Conservation (phyloP, 1,284 basidiomycete genomes). For the Somion occarium region DNA sequence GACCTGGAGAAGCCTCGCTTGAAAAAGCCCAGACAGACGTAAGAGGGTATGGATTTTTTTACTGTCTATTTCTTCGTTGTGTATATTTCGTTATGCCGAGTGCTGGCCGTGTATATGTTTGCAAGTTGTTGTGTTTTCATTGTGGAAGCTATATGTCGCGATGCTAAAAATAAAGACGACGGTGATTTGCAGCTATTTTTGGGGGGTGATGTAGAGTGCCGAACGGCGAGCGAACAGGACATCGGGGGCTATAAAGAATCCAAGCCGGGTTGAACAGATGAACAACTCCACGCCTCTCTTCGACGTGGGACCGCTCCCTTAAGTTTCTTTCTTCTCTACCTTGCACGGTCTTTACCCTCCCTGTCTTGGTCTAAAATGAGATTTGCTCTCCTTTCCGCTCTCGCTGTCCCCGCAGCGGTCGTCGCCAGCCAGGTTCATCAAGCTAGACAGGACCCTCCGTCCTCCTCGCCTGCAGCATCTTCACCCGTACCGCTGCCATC, state of each 20-base stretch:
- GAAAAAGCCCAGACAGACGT: slow-evolving; percentile 66
- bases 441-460: slow-evolving; percentile 25
- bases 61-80: too few species aligned
- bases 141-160: too few species aligned
- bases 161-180: neutral
- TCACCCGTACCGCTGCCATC: slow-evolving; percentile 26
- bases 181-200: slow-evolving; percentile 5
- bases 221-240: neutral
- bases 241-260: neutral
- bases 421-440: slow-evolving; percentile 20
- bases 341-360: slow-evolving; percentile 16
- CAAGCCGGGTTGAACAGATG: too few species aligned
- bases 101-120: too few species aligned
- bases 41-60: slow-evolving; percentile 20
- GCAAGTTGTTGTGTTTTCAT: too few species aligned
- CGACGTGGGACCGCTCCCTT: neutral
- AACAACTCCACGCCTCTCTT: too few species aligned
- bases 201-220: neutral
- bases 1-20: slow-evolving; percentile 74
- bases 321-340: neutral
- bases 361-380: slow-evolving; percentile 27
- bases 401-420: slow-evolving; percentile 28
- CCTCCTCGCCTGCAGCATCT: slow-evolving; percentile 26
- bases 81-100: neutral
- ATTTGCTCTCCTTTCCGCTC: slow-evolving; percentile 25